Conservation (phyloP, 1,284 basidiomycete species). For the Apiotrichum veenhuisii region DNA sequence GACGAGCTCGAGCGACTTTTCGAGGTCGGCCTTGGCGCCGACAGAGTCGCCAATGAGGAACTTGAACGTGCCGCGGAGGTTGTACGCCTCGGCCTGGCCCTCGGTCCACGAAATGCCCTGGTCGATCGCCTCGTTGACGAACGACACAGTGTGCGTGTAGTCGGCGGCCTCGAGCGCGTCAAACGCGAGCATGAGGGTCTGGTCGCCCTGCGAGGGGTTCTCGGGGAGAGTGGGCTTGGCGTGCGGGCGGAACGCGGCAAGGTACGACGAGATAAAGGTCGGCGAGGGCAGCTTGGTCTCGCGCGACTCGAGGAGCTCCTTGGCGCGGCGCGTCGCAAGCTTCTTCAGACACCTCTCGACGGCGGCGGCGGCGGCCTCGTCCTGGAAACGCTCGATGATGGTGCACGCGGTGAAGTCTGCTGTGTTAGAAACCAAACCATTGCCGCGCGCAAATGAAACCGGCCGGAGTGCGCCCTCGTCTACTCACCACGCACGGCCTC, state of each 20-base stretch:
- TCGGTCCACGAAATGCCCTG: slow-evolving; percentile 77
- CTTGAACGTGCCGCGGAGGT: slow-evolving; percentile 95
- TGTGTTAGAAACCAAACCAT: background rate
- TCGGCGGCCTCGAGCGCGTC: slow-evolving; percentile 83
- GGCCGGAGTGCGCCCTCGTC: background rate
- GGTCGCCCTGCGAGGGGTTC: slow-evolving; percentile 70
- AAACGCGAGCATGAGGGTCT: slow-evolving; percentile 74
- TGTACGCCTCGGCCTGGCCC: slow-evolving; percentile 81
- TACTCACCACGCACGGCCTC: slow-evolving; percentile 70
- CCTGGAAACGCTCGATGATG: slow-evolving; percentile 89
- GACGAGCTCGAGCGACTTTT: slow-evolving; percentile 68
- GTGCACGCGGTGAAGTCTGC: slow-evolving; percentile 92
- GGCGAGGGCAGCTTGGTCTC: slow-evolving; percentile 82
- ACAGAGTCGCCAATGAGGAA: slow-evolving; percentile 84
- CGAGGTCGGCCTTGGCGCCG: slow-evolving; percentile 81
- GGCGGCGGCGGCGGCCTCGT: slow-evolving; percentile 69
- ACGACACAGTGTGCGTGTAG: slow-evolving; percentile 74
- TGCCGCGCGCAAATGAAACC: background rate
- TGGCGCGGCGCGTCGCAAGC: slow-evolving; percentile 68
- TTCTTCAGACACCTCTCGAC: slow-evolving; percentile 92
- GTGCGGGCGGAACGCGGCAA: slow-evolving; percentile 88
- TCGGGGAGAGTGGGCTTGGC: slow-evolving; percentile 72
- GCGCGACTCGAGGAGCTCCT: slow-evolving; percentile 63
- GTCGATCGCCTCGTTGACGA: slow-evolving; percentile 81
- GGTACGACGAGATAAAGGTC: slow-evolving; percentile 93